Evolutionary conservation across 2,329 filamentous ascomycete genomes (phyloP).

Genomic region (Cercospora zeae-maydis): DNA sequence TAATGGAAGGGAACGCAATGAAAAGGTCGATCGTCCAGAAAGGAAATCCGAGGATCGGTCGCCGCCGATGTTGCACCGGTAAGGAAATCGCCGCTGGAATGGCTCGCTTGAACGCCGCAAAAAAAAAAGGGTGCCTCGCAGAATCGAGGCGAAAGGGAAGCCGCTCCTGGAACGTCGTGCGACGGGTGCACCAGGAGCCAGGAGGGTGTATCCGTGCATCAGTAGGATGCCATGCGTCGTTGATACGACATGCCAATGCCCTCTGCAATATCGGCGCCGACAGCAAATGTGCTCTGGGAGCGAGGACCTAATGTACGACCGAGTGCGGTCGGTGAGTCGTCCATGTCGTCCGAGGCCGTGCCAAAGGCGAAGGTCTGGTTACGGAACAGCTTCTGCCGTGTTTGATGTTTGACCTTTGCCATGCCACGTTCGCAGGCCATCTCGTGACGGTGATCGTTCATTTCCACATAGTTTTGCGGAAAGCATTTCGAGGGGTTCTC

Average conservation of each 20-base stretch:
- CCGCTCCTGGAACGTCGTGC: conserved; percentile 18
- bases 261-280: conserved; percentile 32
- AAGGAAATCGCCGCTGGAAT: conserved; percentile 15
- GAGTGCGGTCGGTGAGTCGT: conserved; percentile 60
- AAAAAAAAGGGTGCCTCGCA: conserved; percentile 4
- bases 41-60: conserved; percentile 17
- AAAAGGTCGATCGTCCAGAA: conserved; percentile 10
- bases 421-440: conserved; percentile 92
- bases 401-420: conserved; percentile 83
- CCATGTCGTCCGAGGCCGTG: conserved; percentile 58
- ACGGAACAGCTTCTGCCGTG: conserved; percentile 73
- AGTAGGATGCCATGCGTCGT: conserved; percentile 39
- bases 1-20: conserved; percentile 21
- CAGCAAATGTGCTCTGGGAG: conserved; percentile 33
- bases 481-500: conserved; percentile 77
- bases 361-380: conserved; percentile 96
- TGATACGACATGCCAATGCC: conserved; percentile 34
- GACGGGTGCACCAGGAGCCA: conserved; percentile 19
- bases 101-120: conserved; percentile 31
- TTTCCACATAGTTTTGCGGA: conserved; percentile 94
- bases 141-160: conserved; percentile 12
- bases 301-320: conserved; percentile 29
- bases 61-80: conserved; percentile 24
- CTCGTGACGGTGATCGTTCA: conserved; percentile 88
- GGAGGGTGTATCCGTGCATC: conserved; percentile 15